Base-by-base conservation (phyloP, 2,329 filamentous ascomycete species). In the Talaromyces sp. region DNA sequence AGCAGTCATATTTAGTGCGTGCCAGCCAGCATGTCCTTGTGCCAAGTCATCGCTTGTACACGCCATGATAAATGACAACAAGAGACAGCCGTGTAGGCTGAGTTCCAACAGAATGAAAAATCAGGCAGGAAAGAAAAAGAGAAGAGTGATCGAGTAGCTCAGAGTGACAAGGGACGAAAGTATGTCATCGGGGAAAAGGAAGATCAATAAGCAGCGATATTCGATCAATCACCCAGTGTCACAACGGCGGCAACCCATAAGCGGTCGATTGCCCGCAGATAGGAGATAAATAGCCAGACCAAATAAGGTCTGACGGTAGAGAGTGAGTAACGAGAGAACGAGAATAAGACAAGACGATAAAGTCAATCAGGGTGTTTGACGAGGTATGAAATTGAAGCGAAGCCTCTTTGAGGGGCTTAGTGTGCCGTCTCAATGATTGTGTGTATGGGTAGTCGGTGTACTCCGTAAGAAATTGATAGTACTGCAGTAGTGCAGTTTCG, bases 401-500 rank as follows among this genome's bases (percentile, higher is more conserved):
- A 25, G 37, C 22, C 17, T 25, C 33, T 25, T 37, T 43, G 35
- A 54, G 60, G 35, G 47, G 47, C 52, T 37, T 22, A 17, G 13
- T 52, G 49, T 62, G 41, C n/a, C 52, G n/a, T 56, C 31, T 56
- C 33, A 31, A n/a, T 13, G 31, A 45, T 47, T 43, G 37, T 60
- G 57, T 31, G 37, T 60, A 45, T 39, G 47, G 31, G 59, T 61
- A 33, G 22, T 50, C 58, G 45, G 59, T 27, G 33, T 37, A 15
- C 17, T 39, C 59, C 22, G 43, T 50, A 9, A 50, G 47, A 61
- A 50, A 47, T 39, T 50, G 58, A 50, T 50, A 61, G 31, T 49
- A 52, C 45, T n/a, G 35, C 59, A 61, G 60, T 62, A 54, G 47
- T 62, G 60, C 60, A 31, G 60, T 62, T 62, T 54, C 47, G 47